Percentiles rank a stretch among this genome's conserved stretches.
phyloP scores from a whole-genome alignment of 352 stramenopile genomes.

The Phytophthora idaei region DNA sequence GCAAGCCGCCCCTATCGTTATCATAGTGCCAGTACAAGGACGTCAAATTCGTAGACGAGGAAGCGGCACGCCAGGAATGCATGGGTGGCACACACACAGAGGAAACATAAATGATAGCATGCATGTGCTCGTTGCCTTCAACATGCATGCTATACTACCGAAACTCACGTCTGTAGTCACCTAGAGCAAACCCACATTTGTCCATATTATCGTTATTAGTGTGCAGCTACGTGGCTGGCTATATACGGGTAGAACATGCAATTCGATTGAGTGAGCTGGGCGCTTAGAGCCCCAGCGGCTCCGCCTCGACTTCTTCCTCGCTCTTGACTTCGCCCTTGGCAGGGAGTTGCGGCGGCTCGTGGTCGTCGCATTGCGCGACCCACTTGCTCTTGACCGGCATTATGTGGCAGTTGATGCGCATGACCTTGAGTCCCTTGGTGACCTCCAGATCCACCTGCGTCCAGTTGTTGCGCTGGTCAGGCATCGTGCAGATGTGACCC shows the following conservation, averaged over 20 bases:
- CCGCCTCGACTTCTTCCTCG: slow-evolving; percentile 37
- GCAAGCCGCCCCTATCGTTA: neutral
- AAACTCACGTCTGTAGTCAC: neutral
- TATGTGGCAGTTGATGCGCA: slow-evolving; percentile 77
- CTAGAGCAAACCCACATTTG: neutral
- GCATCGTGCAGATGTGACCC: slow-evolving; percentile 86
- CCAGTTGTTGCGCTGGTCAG: slow-evolving; percentile 88
- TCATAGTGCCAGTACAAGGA: neutral
- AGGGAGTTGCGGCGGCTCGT: slow-evolving; percentile 36
- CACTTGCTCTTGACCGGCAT: slow-evolving; percentile 72
- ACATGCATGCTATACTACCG: neutral
- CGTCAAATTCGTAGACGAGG: too few relatives aligned
- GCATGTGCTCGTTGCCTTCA: neutral
- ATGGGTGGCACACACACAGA: neutral
- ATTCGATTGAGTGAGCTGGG: neutral
- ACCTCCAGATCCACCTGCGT: slow-evolving; percentile 79
- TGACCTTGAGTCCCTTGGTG: slow-evolving; percentile 76
- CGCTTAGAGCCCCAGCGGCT: slow-evolving; percentile 34
- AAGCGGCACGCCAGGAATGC: neutral
- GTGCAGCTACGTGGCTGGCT: neutral
- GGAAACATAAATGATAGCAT: neutral
- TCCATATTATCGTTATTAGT: slow-evolving; percentile 9
- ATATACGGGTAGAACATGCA: slow-evolving; percentile 25
- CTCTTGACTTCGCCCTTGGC: slow-evolving; percentile 32
- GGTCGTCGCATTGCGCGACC: slow-evolving; percentile 68